phyloP scores from a whole-genome alignment of 2,329 filamentous ascomycete genomes.

The Ophiocordyceps robertsii region DNA sequence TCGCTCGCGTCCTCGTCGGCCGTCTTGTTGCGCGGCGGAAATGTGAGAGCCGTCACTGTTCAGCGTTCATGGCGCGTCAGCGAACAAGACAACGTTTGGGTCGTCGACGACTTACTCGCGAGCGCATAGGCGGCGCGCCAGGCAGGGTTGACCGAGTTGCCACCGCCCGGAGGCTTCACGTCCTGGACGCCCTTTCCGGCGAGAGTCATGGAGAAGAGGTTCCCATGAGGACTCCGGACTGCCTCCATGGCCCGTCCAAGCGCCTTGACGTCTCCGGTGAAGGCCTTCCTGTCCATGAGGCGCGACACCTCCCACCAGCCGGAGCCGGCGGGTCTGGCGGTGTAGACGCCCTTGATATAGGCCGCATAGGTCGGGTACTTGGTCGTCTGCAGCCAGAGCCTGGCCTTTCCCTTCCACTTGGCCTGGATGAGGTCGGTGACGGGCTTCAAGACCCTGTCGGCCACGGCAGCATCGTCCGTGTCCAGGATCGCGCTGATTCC shows the following conservation, averaged over 20 bases:
- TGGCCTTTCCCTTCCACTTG: conserved; percentile 18
- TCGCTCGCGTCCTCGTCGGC: conserved; percentile 12
- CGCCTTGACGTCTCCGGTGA: conserved; percentile 19
- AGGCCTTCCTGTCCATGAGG: conserved; percentile 22
- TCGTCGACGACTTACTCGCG: conserved; percentile 20
- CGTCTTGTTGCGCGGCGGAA: conserved; percentile 18
- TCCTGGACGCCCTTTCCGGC: conserved; percentile 29
- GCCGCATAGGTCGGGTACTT: conserved; percentile 20
- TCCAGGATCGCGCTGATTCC: conserved; percentile 22
- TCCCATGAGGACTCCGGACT: conserved; percentile 13
- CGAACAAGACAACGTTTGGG: too few relatives aligned
- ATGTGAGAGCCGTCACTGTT: conserved; percentile 2
- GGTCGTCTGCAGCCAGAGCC: conserved; percentile 5
- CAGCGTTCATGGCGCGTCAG: background rate
- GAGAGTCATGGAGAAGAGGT: conserved; percentile 25
- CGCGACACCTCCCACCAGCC: conserved; percentile 27
- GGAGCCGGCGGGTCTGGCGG: conserved; percentile 19
- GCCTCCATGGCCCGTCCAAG: conserved; percentile 23
- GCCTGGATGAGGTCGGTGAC: conserved; percentile 23
- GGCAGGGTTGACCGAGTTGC: conserved; percentile 33
- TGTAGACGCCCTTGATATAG: conserved; percentile 23
- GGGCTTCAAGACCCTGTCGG: conserved; percentile 16
- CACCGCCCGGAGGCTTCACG: conserved; percentile 24
- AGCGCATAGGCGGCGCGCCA: conserved; percentile 35
- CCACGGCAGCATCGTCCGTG: conserved; percentile 12